These are phyloP conservation scores for Colletotrichum scovillei DNA, from an alignment of 2,329 filamentous ascomycete species.

Conservation along the genomic window DNA sequence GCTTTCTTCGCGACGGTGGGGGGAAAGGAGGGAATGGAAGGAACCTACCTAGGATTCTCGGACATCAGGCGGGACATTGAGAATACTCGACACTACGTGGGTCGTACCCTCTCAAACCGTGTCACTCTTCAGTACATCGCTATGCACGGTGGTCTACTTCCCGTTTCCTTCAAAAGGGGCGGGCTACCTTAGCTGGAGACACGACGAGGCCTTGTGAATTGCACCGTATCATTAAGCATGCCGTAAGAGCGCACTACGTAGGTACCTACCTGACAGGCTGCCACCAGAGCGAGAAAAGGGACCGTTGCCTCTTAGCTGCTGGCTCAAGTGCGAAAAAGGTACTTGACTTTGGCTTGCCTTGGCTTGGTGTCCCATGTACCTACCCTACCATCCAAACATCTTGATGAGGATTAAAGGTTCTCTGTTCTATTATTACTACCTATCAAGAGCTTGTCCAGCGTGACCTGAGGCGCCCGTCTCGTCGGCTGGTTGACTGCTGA, in stretches of 20 bases:
- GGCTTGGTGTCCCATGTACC: constrained; percentile 18
- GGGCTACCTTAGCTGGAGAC: not conserved
- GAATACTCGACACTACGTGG: constrained; percentile 17
- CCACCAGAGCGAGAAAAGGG: not conserved
- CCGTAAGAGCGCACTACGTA: not conserved
- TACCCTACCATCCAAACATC: constrained; percentile 15
- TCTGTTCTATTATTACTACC: constrained; percentile 3
- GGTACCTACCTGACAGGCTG: not conserved
- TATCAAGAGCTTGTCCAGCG: constrained; percentile 22
- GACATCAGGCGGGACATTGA: constrained; percentile 29
- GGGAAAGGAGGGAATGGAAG: not conserved
- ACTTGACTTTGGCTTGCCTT: constrained; percentile 16
- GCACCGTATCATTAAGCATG: not conserved
- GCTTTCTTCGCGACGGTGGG: constrained; percentile 22
- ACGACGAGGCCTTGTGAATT: not conserved
- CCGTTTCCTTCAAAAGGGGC: constrained; percentile 27
- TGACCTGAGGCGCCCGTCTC: constrained; percentile 15
- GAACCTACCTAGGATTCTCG: constrained; percentile 12
- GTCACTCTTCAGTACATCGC: constrained; percentile 22
- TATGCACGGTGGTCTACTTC: constrained; percentile 23
- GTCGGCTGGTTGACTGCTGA: not conserved
- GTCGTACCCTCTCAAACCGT: not conserved
- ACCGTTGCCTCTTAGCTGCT: not conserved
- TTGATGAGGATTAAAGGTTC: constrained; percentile 13
- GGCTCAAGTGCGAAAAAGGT: constrained; percentile 10